phyloP scores from a whole-genome alignment of 441 rosid species.

The Syzygium malaccense region DNA sequence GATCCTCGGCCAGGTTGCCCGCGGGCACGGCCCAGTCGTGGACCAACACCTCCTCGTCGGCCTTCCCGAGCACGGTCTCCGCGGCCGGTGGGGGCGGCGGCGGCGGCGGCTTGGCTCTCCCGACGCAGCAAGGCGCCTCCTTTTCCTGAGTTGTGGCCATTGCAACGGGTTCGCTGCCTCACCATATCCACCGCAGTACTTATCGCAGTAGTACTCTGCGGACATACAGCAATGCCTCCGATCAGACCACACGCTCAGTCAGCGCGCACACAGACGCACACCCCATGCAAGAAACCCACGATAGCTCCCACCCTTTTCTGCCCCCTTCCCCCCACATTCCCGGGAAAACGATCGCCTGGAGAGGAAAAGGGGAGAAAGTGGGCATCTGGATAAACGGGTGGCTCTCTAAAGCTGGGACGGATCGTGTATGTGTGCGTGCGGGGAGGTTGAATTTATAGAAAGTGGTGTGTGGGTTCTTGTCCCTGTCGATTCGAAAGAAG shows the following conservation, averaged over 20 bases:
- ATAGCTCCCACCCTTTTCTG: not conserved
- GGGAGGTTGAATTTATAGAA: not conserved
- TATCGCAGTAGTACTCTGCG: slow-evolving; percentile 38
- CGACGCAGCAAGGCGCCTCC: slow-evolving; percentile 38
- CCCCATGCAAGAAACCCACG: not conserved
- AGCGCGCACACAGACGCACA: not conserved
- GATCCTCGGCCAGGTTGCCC: slow-evolving; percentile 18
- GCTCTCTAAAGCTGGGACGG: not conserved
- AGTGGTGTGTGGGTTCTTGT: not conserved
- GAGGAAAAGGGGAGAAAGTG: not conserved
- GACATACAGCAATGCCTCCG: slow-evolving; percentile 39
- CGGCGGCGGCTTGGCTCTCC: not conserved
- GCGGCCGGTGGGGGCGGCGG: not conserved
- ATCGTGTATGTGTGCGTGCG: not conserved
- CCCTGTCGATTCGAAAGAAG: not conserved
- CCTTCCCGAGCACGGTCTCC: not conserved
- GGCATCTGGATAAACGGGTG: not conserved
- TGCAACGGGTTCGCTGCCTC: slow-evolving; percentile 52
- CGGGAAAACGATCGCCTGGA: not conserved
- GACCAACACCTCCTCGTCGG: not conserved
- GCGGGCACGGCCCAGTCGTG: not conserved
- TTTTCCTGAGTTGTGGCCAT: slow-evolving; percentile 83
- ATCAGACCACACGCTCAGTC: not conserved
- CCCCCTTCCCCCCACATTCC: not conserved
- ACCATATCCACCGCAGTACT: slow-evolving; percentile 39